Evolutionary conservation across 1,284 basidiomycete species (phyloP).

Genomic region (Pulveroboletus sp.): DNA sequence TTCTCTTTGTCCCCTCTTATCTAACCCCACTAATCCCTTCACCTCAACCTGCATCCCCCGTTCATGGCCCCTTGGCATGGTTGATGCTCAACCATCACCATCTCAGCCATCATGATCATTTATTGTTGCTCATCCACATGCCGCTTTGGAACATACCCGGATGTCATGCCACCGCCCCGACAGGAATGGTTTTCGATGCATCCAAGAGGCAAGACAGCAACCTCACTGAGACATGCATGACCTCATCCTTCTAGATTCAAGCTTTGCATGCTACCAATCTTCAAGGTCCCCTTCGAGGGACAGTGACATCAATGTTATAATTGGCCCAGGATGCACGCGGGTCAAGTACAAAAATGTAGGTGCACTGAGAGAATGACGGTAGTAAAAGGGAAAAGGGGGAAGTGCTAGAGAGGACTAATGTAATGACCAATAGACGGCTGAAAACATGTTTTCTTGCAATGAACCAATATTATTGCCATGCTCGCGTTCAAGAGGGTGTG

Average conservation of each 20-base stretch:
- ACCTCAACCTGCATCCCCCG: conserved; percentile 1
- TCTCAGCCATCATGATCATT: background rate
- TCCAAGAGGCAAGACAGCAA: conserved; percentile 1
- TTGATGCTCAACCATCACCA: background rate
- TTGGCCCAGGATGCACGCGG: background rate
- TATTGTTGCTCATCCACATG: background rate
- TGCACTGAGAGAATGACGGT: background rate
- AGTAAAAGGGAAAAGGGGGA: background rate
- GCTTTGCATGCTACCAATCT: background rate
- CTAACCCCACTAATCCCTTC: conserved; percentile 12
- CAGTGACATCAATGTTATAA: background rate
- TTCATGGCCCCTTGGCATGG: conserved; percentile 1
- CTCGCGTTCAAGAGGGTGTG: background rate
- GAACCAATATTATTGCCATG: background rate
- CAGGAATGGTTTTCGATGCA: background rate
- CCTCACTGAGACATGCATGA: background rate
- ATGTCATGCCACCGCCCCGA: background rate
- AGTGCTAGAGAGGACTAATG: conserved; percentile 5
- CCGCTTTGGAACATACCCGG: conserved; percentile 1
- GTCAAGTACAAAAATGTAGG: conserved; percentile 3
- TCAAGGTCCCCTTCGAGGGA: background rate
- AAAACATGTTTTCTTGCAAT: conserved; percentile 8
- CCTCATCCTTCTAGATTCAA: background rate
- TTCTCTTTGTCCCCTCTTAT: conserved; percentile 6
- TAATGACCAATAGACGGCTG: conserved; percentile 13